Evolutionary conservation across 768 basidiomycete genomes (phyloP).

Genomic region (Crassisporium funariophilum): DNA sequence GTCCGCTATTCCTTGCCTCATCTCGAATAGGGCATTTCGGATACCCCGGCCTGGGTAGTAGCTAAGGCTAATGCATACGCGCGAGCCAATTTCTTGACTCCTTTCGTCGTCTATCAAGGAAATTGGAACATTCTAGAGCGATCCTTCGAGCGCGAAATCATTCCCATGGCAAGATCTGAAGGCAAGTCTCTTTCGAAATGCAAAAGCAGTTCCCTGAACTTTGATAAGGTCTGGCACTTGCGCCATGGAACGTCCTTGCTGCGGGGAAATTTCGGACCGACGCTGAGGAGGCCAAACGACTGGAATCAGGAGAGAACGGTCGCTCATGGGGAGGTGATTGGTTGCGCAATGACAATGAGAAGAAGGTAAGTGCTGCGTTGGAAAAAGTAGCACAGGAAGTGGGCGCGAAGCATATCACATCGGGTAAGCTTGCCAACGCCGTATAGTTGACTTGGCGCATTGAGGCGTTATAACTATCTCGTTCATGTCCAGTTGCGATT

Average conservation of each 20-base stretch:
- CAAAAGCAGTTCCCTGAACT: background rate
- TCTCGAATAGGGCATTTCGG: conserved; percentile 40
- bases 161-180: conserved; percentile 43
- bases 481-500: conserved; percentile 42
- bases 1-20: too few species aligned
- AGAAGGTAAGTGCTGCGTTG: conserved; percentile 40
- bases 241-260: conserved; percentile 29
- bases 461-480: too few species aligned
- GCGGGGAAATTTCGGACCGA: conserved; percentile 50
- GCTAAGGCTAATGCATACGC: conserved; percentile 53
- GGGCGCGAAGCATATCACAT: conserved; percentile 44
- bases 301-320: conserved; percentile 35
- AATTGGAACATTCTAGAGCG: conserved; percentile 45
- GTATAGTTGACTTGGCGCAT: background rate
- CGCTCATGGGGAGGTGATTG: conserved; percentile 34
- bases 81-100: conserved; percentile 46
- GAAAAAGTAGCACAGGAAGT: conserved; percentile 51
- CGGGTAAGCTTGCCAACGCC: conserved; percentile 32
- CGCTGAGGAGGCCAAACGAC: conserved; percentile 35
- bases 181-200: conserved; percentile 23
- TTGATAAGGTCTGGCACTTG: conserved; percentile 30
- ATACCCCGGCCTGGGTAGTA: conserved; percentile 53
- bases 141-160: conserved; percentile 56
- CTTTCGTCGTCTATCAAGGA: conserved; percentile 58
- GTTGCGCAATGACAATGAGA: conserved; percentile 47